phyloP scores from a whole-genome alignment of 805 yeast species.

The Saturnispora serradocipensis region DNA sequence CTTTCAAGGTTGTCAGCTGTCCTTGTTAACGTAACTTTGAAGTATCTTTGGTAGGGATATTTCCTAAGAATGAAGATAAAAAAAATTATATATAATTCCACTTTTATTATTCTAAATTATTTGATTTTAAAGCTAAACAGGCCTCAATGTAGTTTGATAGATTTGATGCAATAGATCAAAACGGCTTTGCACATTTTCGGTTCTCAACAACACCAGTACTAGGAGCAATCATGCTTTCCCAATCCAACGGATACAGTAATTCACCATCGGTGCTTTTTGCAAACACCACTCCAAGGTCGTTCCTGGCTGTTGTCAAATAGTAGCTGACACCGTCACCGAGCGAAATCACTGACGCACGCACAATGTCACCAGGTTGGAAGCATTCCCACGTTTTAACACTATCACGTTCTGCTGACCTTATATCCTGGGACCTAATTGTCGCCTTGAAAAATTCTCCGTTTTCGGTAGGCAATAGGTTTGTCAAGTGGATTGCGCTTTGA shows the following conservation, averaged over 20 bases:
- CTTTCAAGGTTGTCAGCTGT: not conserved
- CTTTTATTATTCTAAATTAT: not conserved
- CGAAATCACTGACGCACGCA: conserved; percentile 73
- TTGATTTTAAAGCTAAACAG: not conserved
- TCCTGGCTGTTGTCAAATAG: conserved; percentile 79
- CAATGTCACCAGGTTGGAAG: conserved; percentile 87
- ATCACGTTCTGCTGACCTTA: conserved; percentile 86
- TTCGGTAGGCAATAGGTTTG: conserved; percentile 48
- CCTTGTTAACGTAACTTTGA: not conserved
- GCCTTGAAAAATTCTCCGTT: conserved; percentile 87
- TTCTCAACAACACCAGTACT: conserved; percentile 63
- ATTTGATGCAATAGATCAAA: conserved; percentile 14
- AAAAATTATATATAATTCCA: not conserved
- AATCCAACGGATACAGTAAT: conserved; percentile 80
- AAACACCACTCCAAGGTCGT: conserved; percentile 89
- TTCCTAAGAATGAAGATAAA: conserved; percentile 46
- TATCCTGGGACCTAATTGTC: conserved; percentile 75
- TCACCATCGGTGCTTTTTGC: conserved; percentile 61
- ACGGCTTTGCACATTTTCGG: conserved; percentile 91
- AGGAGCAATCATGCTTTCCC: conserved; percentile 89
- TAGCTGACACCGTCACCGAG: conserved; percentile 92
- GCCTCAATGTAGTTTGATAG: not conserved
- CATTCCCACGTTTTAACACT: conserved; percentile 68
- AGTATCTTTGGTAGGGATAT: conserved; percentile 88
- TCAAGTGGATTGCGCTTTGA: conserved; percentile 11